Conservation (phyloP, 495 filamentous ascomycete species). For the Annulohypoxylon maeteangense region DNA sequence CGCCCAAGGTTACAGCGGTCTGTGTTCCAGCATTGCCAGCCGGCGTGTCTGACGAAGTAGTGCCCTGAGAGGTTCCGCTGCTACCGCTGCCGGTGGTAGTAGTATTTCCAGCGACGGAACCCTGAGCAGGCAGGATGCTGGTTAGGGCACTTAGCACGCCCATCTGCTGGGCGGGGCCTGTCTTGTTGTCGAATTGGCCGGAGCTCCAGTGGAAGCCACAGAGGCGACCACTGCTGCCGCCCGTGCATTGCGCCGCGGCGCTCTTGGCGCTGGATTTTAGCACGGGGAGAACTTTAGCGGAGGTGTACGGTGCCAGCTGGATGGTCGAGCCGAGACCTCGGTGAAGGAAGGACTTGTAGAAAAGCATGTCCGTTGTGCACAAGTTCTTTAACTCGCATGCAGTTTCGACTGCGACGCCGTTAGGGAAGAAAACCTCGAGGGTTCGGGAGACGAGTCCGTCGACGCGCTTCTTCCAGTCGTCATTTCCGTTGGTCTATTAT, state of each 20-base stretch:
- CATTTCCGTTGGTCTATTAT: conserved; percentile 60
- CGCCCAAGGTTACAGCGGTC: conserved; percentile 2
- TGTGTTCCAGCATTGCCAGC: neutral
- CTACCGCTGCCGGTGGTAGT: conserved; percentile 16
- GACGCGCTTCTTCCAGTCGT: conserved; percentile 67
- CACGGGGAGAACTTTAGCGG: conserved; percentile 66
- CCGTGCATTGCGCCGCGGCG: conserved; percentile 73
- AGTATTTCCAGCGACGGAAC: conserved; percentile 55
- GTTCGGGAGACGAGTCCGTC: conserved; percentile 65
- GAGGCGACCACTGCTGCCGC: conserved; percentile 60
- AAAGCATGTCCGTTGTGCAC: conserved; percentile 75
- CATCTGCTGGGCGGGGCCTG: conserved; percentile 64
- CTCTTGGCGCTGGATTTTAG: conserved; percentile 72
- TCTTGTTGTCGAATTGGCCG: conserved; percentile 54
- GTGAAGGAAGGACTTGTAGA: conserved; percentile 81
- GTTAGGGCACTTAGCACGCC: conserved; percentile 67
- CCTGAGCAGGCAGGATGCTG: conserved; percentile 49
- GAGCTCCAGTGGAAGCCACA: conserved; percentile 73
- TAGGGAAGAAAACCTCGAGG: conserved; percentile 65
- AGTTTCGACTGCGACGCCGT: conserved; percentile 63
- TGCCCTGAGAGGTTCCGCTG: neutral
- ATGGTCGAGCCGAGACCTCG: conserved; percentile 76
- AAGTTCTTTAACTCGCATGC: conserved; percentile 69
- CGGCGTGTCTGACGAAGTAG: neutral
- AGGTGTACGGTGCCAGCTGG: conserved; percentile 73